Percentiles rank a stretch among this genome's conserved stretches.
phyloP scores from a whole-genome alignment of 371 early-diverging fungal species.

The Parasitella parasitica region DNA sequence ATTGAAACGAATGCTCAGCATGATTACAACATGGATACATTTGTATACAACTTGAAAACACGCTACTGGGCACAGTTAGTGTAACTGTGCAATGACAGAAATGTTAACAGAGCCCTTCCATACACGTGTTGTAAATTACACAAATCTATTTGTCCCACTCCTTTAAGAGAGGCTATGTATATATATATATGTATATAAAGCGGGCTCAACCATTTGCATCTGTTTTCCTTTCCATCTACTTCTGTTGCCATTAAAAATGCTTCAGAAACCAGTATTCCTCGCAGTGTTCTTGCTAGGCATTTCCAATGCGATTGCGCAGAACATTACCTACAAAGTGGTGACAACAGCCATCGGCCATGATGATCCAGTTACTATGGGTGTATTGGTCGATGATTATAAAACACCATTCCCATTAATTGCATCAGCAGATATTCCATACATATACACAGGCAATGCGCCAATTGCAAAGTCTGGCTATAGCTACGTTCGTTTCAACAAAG shows the following conservation, averaged over 20 bases:
- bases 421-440: neutral
- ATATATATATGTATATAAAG: neutral
- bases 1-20: neutral
- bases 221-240: neutral
- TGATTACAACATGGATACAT: neutral
- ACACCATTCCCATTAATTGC: neutral
- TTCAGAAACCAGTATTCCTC: neutral
- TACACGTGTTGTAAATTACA: neutral
- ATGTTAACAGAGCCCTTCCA: neutral
- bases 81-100: neutral
- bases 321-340: neutral
- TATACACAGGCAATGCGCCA: conserved; percentile 19
- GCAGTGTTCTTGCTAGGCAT: neutral
- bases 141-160: neutral
- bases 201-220: neutral
- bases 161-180: neutral
- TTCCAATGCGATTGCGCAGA: neutral
- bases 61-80: neutral
- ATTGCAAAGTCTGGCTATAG: conserved; percentile 14
- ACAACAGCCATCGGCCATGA: neutral
- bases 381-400: neutral
- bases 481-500: conserved; percentile 12
- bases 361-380: neutral
- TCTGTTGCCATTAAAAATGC: neutral
- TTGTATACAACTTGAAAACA: too few species aligned